A percentile compares a stretch with the other conserved stretches of the same genome.
These are phyloP conservation scores for Dimocarpus longan DNA, from an alignment of 345 rosid species.

Conservation along the genomic window DNA sequence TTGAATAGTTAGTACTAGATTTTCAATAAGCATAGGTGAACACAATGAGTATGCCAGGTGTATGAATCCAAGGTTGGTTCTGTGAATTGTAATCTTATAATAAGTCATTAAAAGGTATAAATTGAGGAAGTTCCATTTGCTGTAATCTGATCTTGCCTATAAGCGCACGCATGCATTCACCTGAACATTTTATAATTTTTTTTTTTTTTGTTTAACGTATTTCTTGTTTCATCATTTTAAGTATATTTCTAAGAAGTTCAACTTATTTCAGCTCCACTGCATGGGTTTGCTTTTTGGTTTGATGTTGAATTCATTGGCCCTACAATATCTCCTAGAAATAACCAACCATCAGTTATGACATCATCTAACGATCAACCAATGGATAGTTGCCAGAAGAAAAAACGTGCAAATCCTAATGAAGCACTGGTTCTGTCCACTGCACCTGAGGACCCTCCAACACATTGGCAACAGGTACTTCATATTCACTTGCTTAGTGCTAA, in stretches of 20 bases:
- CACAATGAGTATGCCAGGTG: background rate
- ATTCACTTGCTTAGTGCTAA: background rate
- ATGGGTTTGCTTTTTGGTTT: constrained; percentile 99
- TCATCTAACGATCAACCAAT: constrained; percentile 41
- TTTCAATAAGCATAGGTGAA: background rate
- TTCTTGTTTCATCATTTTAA: background rate
- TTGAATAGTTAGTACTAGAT: background rate
- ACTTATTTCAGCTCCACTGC: constrained; percentile 78
- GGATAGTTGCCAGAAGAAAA: constrained; percentile 64
- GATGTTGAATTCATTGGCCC: constrained; percentile 82
- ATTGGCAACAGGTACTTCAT: constrained; percentile 90
- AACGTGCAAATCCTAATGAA: constrained; percentile 66
- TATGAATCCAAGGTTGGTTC: background rate
- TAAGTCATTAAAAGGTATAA: background rate
- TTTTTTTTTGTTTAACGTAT: background rate
- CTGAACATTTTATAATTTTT: background rate
- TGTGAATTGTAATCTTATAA: background rate
- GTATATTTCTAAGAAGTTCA: constrained; percentile 17
- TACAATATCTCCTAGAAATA: constrained; percentile 45
- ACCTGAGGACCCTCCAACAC: constrained; percentile 93
- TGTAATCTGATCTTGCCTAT: background rate
- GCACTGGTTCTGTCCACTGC: constrained; percentile 82
- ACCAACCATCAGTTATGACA: constrained; percentile 32
- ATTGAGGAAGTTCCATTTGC: background rate
- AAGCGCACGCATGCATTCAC: background rate